Evolutionary conservation across 169 alveolate species (phyloP), one percentile per base, ranked within the genome.

Genomic region (Plasmodium sp.): DNA sequence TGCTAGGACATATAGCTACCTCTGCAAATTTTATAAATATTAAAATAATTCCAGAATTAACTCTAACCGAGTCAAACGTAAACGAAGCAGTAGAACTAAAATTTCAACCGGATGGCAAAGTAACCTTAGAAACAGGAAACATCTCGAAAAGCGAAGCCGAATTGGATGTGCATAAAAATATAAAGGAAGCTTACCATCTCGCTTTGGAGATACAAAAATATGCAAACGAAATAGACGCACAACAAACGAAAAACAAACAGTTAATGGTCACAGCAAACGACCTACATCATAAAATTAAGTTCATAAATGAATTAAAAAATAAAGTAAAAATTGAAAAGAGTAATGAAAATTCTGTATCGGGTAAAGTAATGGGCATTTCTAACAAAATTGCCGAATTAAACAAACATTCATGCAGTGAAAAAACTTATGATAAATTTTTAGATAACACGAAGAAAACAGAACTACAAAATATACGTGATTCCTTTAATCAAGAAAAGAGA

Each of bases 241-340:
- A 83, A 3, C 81, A 83, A 58, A 22, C 18, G 73, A 31, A 16
- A 33, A 18, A 16, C 43, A 41, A 54, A 34, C 62, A 54, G 1
- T 16, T 83, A 9, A 22, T 83, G 3, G 0, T 6, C 16, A 18
- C 27, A 18, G 18, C 5, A 31, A 22, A 27, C n/a, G 67, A 7
- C 16, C 1, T 41, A 83, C 22, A 58, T 58, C 22, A 33, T 54
- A 83, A 83, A 18, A 58, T 58, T 0, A 33, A 83, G 0, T 16
- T 33, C 22, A 33, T 58, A 33, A n/a, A 58, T 10, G 91, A 58
- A 83, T 83, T 83, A 83, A 83, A 83, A 54, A 48, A 33, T 27
- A 36, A n/a, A 16, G 12, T 83, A 34, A 22, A 58, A 33, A 58
- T 31, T 43, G 12, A 12, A 18, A 22, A 58, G 39, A 18, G 33